Percentiles rank a stretch among this genome's conserved stretches.
Evolutionary conservation across 108 stramenopile genomes (phyloP).

Genomic region (Licmophora abbreviata): DNA sequence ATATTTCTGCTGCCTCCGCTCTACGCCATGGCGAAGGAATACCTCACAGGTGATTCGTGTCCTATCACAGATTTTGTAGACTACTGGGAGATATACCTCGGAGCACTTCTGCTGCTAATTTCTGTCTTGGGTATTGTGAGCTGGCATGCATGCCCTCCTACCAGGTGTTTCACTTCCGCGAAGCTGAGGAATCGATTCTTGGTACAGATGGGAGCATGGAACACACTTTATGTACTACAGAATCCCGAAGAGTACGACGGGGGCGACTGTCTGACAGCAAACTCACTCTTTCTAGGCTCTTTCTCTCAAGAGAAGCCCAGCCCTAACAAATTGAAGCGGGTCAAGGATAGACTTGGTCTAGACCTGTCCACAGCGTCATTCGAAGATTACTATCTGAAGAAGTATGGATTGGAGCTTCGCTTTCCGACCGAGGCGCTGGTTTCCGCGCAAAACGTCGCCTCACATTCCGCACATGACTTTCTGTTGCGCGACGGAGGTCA

Average conservation of each 20-base stretch:
- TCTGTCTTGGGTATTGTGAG: not conserved
- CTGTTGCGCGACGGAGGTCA: not conserved
- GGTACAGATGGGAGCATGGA: constrained; percentile 9
- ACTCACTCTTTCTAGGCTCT: constrained; percentile 1
- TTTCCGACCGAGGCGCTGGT: constrained; percentile 7
- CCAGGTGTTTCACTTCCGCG: not conserved
- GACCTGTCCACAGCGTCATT: constrained; percentile 12
- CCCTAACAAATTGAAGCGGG: not conserved
- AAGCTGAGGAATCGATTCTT: constrained; percentile 19
- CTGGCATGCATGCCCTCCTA: not conserved
- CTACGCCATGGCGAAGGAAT: not conserved
- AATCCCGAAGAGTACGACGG: constrained; percentile 5
- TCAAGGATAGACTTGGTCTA: not conserved
- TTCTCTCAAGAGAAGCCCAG: no score
- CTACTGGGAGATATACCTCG: not conserved
- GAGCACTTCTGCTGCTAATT: not conserved
- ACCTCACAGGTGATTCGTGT: not conserved
- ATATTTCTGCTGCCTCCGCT: not conserved
- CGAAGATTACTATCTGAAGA: constrained; percentile 9
- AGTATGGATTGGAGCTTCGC: not conserved
- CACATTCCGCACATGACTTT: constrained; percentile 16
- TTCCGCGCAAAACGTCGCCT: not conserved
- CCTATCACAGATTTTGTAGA: not conserved
- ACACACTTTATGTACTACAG: constrained; percentile 8
- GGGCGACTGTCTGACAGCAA: not conserved